Percentiles rank a stretch among this genome's conserved stretches.
Conservation (phyloP, 345 rosid genomes). For the Cochlearia excelsa region DNA sequence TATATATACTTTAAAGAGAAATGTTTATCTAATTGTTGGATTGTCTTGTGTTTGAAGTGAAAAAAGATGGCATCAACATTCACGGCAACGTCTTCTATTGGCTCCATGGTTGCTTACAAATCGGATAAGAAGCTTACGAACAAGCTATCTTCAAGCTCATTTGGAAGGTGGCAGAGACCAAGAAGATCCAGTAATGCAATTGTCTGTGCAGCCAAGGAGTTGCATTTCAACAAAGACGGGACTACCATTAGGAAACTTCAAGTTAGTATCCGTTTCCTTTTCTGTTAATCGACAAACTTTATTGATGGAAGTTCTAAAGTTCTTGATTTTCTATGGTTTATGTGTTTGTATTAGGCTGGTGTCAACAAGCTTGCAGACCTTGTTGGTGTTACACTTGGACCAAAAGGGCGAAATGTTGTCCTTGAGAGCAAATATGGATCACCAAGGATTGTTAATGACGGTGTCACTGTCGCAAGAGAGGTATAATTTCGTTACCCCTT, state of each 20-base stretch:
- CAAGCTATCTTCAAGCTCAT: conserved; percentile 56
- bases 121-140: conserved; percentile 57
- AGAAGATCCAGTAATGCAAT: no score
- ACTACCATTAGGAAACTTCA: no score
- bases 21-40: conserved; percentile 16
- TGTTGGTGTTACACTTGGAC: conserved; percentile 98
- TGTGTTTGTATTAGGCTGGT: no score
- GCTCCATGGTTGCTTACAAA: conserved; percentile 53
- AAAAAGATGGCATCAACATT: conserved; percentile 71
- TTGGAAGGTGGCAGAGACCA: conserved; percentile 47
- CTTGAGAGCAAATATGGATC: conserved; percentile 99
- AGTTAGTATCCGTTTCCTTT: no score
- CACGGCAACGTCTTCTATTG: conserved; percentile 66
- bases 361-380: conserved; percentile 63
- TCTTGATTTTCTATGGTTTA: no score
- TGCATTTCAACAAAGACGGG: no score
- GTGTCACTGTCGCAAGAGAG: conserved; percentile 98
- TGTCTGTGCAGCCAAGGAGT: no score
- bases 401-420: conserved; percentile 95
- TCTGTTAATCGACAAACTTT: no score
- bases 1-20: neutral
- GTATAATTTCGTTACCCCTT: conserved; percentile 29
- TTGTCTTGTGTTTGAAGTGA: conserved; percentile 28
- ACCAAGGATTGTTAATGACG: conserved; percentile 92
- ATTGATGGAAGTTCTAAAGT: no score